These are phyloP conservation scores for Pelargonium myrrhifolium DNA, from an alignment of 441 rosid species.

Conservation along the genomic window DNA sequence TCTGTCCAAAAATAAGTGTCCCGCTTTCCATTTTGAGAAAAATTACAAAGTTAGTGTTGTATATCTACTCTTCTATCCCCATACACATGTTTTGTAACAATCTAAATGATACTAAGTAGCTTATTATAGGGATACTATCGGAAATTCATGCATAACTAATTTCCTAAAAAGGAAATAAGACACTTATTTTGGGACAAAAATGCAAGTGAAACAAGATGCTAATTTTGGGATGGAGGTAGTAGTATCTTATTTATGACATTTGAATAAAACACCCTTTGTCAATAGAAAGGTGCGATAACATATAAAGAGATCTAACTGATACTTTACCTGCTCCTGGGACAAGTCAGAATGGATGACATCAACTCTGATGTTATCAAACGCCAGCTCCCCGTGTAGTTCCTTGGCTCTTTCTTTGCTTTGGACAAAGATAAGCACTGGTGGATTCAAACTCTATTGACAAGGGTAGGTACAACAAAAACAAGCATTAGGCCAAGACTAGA, in stretches of 20 bases:
- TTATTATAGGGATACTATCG: no score
- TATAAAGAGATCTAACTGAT: background rate
- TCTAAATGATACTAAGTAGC: no score
- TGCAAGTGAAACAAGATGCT: no score
- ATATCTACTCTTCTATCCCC: no score
- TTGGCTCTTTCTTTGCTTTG: conserved; percentile 91
- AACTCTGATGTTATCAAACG: conserved; percentile 63
- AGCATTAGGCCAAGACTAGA: conserved; percentile 11
- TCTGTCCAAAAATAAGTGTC: background rate
- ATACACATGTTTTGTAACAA: no score
- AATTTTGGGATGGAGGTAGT: no score
- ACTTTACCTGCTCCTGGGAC: conserved; percentile 54
- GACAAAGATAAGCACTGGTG: conserved; percentile 78
- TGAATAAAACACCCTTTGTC: background rate
- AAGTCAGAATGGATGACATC: conserved; percentile 80
- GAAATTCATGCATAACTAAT: no score
- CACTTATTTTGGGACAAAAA: no score
- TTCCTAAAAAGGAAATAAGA: no score
- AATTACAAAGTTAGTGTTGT: no score
- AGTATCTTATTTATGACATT: background rate
- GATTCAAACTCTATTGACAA: conserved; percentile 75
- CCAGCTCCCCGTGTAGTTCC: conserved; percentile 75
- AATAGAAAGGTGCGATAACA: background rate
- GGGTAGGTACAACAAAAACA: conserved; percentile 18
- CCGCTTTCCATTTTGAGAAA: no score